Base-by-base conservation (phyloP, 768 basidiomycete genomes). In the Russula olivacea region DNA sequence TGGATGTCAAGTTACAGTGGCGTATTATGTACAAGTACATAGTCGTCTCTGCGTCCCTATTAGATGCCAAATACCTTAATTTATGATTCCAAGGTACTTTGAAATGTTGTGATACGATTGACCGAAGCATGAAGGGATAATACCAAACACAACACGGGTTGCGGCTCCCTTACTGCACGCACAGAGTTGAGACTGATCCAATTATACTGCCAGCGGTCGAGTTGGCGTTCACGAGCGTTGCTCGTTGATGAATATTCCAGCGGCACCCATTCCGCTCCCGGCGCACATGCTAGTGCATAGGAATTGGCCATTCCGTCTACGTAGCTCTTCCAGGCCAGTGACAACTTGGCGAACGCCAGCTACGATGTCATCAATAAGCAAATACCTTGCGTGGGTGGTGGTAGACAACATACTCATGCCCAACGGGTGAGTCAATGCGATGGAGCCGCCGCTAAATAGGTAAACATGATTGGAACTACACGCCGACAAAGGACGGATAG, bases 181-280 rank as follows among this genome's bases (percentile, higher is more conserved):
- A 55, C 17, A 41, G 38, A 19, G 19, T 28, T 38, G 36, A 40
- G 23, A 9, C 14, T 12, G 17, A 38, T 40, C 38, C 6, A 38
- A 38, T 14, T 38, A 38, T 38, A 17, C 32, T 30, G 19, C n/a
- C 41, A n/a, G n/a, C 25, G 40, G 21, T 47, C n/a, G 15, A 49
- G 19, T 48, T 19, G 28, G 23, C 10, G 47, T 14, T 64, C 47
- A 56, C 14, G 34, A 59, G 19, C 52, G 43, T 15, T 48, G 57
- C 55, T 92, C 89, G 68, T 90, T 90, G 17, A 92, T 85, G 63
- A 91, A 87, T 41, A 92, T 80, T 4, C 84, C 85, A 1, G 89
- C 89, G 17, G 90, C 89, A 7, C 90, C 92, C 93, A 94, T 93
- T 19, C 93, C 93, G 69, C 87, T 89, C 23, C 93, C 93, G 30